Evolutionary conservation across 306 rosid genomes (phyloP).

Genomic region (Cucurbita ficifolia): DNA sequence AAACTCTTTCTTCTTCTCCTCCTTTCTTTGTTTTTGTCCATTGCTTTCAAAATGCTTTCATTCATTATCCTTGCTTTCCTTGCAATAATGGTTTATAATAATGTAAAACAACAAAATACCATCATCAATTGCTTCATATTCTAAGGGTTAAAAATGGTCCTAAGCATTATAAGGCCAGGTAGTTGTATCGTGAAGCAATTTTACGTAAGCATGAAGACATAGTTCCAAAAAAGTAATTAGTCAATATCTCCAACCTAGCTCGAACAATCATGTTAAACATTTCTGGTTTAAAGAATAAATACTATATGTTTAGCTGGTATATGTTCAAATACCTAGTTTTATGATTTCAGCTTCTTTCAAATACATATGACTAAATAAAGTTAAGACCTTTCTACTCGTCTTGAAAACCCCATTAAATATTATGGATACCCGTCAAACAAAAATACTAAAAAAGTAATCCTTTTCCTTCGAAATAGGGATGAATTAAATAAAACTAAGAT

Average conservation of each 20-base stretch:
- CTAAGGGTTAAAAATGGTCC: constrained; percentile 3
- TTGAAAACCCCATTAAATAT: background rate
- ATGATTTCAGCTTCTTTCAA: background rate
- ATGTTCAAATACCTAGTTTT: background rate
- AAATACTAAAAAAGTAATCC: background rate
- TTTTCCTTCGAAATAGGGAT: background rate
- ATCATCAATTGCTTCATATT: constrained; percentile 19
- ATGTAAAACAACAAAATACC: constrained; percentile 35
- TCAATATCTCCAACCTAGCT: background rate
- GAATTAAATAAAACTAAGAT: background rate
- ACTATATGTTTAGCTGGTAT: background rate
- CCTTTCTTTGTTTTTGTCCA: background rate
- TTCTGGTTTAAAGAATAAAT: background rate
- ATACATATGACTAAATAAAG: background rate
- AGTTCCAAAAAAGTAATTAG: background rate
- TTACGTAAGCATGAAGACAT: background rate
- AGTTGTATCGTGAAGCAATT: background rate
- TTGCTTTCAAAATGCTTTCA: constrained; percentile 12
- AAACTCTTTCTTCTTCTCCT: background rate
- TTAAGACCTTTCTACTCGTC: background rate
- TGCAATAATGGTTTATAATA: constrained; percentile 29
- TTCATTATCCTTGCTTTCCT: constrained; percentile 18
- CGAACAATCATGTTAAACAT: background rate
- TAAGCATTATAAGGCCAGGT: background rate
- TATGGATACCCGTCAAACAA: background rate